phyloP scores from a whole-genome alignment of 2,329 filamentous ascomycete species.

The Aspergillus ibericus region DNA sequence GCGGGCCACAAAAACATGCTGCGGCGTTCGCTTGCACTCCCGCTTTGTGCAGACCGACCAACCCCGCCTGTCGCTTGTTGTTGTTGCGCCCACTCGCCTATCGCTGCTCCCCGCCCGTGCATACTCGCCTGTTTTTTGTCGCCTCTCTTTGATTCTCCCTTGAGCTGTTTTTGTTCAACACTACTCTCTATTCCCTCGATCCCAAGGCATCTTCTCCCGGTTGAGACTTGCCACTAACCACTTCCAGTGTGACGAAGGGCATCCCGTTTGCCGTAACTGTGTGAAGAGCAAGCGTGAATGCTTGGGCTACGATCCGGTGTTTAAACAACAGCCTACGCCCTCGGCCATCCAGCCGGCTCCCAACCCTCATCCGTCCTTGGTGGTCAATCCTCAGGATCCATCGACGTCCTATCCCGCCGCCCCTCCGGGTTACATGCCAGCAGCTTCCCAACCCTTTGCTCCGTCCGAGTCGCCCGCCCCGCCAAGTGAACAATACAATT shows the following conservation, averaged over 20 bases:
- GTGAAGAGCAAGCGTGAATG: constrained; percentile 68
- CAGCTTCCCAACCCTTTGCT: constrained; percentile 40
- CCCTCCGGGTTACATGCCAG: constrained; percentile 42
- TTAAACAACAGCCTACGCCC: constrained; percentile 69
- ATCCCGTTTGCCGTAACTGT: constrained; percentile 78
- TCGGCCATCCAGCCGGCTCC: constrained; percentile 65
- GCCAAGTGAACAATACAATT: constrained; percentile 55
- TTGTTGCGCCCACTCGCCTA: constrained; percentile 13
- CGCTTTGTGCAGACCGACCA: constrained; percentile 25
- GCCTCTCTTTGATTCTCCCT: constrained; percentile 12
- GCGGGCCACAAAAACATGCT: constrained; percentile 7
- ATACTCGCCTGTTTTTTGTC: constrained; percentile 13
- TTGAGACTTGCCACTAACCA: constrained; percentile 8
- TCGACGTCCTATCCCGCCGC: constrained; percentile 36
- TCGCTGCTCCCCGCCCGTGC: constrained; percentile 6
- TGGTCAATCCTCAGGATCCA: constrained; percentile 43
- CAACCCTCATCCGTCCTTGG: constrained; percentile 44
- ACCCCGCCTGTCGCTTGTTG: constrained; percentile 12
- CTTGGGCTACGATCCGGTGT: constrained; percentile 67
- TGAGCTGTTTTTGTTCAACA: constrained; percentile 12
- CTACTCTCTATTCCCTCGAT: constrained; percentile 20
- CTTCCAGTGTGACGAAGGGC: constrained; percentile 86
- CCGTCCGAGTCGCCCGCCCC: constrained; percentile 41
- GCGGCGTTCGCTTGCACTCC: constrained; percentile 26
- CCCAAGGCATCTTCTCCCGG: not conserved